Conservation (phyloP, 352 stramenopile genomes). For the Phytophthora hibernalis region DNA sequence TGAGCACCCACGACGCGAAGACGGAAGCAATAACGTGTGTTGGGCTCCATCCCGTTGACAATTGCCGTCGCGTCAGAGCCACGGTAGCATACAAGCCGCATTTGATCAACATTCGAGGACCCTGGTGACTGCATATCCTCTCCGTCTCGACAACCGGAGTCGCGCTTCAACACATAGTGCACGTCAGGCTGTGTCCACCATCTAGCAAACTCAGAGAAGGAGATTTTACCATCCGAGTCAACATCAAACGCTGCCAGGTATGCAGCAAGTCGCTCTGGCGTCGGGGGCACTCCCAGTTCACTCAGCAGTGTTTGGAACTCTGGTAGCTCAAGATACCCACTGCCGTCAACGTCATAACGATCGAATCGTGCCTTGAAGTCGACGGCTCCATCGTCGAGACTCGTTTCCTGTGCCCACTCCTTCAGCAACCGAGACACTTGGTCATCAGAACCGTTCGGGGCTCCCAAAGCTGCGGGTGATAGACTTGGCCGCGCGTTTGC, state of each 20-base stretch:
- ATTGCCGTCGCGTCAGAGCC: conserved; percentile 52
- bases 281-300: conserved; percentile 85
- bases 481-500: conserved; percentile 53
- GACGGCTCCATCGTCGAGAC: conserved; percentile 71
- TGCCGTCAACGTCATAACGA: conserved; percentile 77
- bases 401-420: conserved; percentile 85
- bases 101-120: conserved; percentile 38
- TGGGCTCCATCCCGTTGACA: conserved; percentile 78
- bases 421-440: conserved; percentile 79
- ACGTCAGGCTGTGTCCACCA: conserved; percentile 90
- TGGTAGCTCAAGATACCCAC: conserved; percentile 79
- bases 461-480: conserved; percentile 59
- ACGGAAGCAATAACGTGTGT: conserved; percentile 87
- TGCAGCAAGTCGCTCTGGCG: conserved; percentile 79
- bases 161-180: conserved; percentile 87
- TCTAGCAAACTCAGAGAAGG: conserved; percentile 84
- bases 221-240: conserved; percentile 85
- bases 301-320: conserved; percentile 88
- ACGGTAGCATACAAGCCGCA: conserved; percentile 79
- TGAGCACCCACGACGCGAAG: conserved; percentile 81
- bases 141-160: conserved; percentile 31
- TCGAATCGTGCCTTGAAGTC: conserved; percentile 81
- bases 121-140: conserved; percentile 9
- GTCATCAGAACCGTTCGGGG: conserved; percentile 55
- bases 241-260: conserved; percentile 88